A percentile compares a stretch with the other conserved stretches of the same genome.
Evolutionary conservation across 75 land plant genomes (phyloP).

Genomic region (Picea sitchensis): DNA sequence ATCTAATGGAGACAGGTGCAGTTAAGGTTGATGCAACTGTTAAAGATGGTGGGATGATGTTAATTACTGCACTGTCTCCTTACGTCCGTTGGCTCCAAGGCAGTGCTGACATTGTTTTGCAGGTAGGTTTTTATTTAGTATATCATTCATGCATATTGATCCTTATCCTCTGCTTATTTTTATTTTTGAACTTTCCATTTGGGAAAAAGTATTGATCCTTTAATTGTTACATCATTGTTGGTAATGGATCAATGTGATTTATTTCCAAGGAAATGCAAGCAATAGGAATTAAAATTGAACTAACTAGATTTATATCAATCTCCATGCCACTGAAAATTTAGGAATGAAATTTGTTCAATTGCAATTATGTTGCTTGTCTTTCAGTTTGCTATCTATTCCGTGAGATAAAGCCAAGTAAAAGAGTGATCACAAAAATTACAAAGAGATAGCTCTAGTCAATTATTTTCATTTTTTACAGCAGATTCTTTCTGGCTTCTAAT

Average conservation of each 20-base stretch:
- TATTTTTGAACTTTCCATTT: neutral
- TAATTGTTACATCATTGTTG: neutral
- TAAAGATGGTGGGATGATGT: slow-evolving; percentile 99
- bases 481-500: neutral
- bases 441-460: neutral
- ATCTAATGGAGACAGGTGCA: slow-evolving; percentile 74
- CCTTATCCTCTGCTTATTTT: neutral
- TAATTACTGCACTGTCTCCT: slow-evolving; percentile 91
- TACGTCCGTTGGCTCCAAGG: slow-evolving; percentile 92
- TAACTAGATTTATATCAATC: neutral
- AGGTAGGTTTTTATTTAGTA: slow-evolving; percentile 34
- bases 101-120: slow-evolving; percentile 82
- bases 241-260: neutral
- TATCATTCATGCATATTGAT: neutral
- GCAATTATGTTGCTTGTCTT: neutral
- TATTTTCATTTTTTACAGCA: neutral
- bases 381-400: no score
- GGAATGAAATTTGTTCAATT: neutral
- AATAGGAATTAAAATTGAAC: neutral
- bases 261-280: neutral
- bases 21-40: slow-evolving; percentile 93
- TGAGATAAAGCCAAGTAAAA: neutral
- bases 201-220: neutral
- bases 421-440: neutral
- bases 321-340: neutral